phyloP scores from a whole-genome alignment of 257 asterid species.

The Leptodermis oblonga region DNA sequence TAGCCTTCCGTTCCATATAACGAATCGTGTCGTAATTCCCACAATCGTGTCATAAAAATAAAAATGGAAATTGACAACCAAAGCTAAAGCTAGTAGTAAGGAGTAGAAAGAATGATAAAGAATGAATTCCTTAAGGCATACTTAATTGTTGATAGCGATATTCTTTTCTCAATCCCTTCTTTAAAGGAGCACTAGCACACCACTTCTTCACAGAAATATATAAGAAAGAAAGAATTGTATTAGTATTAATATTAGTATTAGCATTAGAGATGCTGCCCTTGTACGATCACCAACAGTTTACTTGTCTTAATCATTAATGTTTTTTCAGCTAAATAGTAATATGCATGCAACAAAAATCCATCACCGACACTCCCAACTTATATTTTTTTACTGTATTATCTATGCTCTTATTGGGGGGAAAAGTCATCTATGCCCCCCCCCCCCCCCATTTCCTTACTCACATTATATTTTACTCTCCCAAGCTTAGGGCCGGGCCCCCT shows the following conservation, averaged over 20 bases:
- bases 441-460: not conserved
- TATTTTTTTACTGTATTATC: not conserved
- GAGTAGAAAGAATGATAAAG: too few species aligned
- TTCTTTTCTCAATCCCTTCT: not conserved
- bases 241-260: not conserved
- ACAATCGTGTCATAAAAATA: too few species aligned
- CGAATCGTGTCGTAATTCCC: too few species aligned
- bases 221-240: not conserved
- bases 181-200: not conserved
- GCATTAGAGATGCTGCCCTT: constrained; percentile 1
- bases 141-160: too few species aligned
- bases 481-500: not conserved
- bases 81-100: too few species aligned
- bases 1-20: too few species aligned
- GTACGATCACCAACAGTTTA: not conserved
- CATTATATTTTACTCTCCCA: not conserved
- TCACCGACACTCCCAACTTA: not conserved
- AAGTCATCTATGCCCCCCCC: too few species aligned
- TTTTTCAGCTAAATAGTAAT: too few species aligned
- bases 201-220: not conserved
- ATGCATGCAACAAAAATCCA: constrained; percentile 19
- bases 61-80: too few species aligned
- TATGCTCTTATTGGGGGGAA: not conserved
- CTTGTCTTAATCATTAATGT: constrained; percentile 13
- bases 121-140: too few species aligned